Conservation (phyloP, 1,284 basidiomycete species). For the Ganoderma lingzhi region DNA sequence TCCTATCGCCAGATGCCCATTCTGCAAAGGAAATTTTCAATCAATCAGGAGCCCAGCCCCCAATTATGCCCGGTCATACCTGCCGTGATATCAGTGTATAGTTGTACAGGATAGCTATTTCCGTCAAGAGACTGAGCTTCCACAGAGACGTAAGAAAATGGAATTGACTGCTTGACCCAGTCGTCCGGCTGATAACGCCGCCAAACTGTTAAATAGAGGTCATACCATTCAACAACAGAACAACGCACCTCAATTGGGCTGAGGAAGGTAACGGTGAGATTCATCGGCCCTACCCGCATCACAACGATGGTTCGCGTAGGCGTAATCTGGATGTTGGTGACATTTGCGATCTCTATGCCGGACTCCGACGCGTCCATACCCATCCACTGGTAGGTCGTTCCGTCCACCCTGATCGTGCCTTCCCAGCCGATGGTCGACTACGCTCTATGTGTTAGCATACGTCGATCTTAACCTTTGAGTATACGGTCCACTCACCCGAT, state of each 20-base stretch:
- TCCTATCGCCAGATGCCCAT: constrained; percentile 31
- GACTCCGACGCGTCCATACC: constrained; percentile 11
- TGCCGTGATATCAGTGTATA: constrained; percentile 38
- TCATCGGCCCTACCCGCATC: constrained; percentile 33
- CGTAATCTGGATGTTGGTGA: constrained; percentile 28
- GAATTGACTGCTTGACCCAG: constrained; percentile 43
- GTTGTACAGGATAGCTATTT: constrained; percentile 39
- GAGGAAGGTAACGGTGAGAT: constrained; percentile 32
- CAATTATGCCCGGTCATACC: neutral
- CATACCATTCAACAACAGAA: neutral
- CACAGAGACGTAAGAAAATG: constrained; percentile 44
- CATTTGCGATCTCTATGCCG: neutral
- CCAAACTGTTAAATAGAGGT: neutral
- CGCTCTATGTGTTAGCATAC: neutral
- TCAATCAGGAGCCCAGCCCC: neutral
- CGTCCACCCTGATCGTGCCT: constrained; percentile 35
- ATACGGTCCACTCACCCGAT: neutral
- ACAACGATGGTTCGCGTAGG: constrained; percentile 30
- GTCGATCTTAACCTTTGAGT: no score
- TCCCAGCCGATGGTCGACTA: constrained; percentile 23
- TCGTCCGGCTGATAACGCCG: constrained; percentile 37
- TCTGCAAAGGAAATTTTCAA: constrained; percentile 15
- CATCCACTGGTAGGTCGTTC: constrained; percentile 31
- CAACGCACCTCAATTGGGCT: constrained; percentile 34
- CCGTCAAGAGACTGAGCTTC: constrained; percentile 42